Evolutionary conservation across 192 early-diverging fungal species (phyloP).

Genomic region (Funneliformis geosporum): DNA sequence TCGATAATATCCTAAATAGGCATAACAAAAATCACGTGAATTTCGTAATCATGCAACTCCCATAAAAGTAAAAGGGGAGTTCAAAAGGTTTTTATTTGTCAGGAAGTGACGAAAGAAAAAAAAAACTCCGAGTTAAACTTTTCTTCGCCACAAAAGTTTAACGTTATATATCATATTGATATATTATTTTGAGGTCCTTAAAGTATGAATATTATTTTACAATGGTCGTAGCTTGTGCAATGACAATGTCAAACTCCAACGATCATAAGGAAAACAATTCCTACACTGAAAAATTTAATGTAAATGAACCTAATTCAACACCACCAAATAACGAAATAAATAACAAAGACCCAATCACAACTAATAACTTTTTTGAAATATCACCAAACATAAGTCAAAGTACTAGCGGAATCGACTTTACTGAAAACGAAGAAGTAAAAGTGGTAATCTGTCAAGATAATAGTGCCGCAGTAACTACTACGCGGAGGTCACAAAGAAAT

Average conservation of each 20-base stretch:
- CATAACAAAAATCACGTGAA: too few species aligned
- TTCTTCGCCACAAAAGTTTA: background rate
- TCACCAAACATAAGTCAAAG: background rate
- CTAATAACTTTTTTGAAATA: background rate
- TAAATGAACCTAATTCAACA: background rate
- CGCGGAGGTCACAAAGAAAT: constrained; percentile 5
- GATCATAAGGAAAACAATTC: background rate
- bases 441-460: background rate
- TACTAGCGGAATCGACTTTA: background rate
- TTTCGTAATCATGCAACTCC: too few species aligned
- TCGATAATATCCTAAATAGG: too few species aligned
- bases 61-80: too few species aligned
- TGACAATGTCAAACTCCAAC: background rate
- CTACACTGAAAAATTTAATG: background rate
- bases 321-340: background rate
- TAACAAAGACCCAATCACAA: background rate
- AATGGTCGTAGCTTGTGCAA: background rate
- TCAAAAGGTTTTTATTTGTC: too few species aligned
- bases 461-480: background rate
- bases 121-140: background rate
- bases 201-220: background rate
- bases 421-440: background rate
- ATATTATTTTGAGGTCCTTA: background rate
- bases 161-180: too few species aligned
- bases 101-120: background rate